Base-by-base conservation (phyloP, 2,329 filamentous ascomycete genomes). In the Talaromyces sp. region DNA sequence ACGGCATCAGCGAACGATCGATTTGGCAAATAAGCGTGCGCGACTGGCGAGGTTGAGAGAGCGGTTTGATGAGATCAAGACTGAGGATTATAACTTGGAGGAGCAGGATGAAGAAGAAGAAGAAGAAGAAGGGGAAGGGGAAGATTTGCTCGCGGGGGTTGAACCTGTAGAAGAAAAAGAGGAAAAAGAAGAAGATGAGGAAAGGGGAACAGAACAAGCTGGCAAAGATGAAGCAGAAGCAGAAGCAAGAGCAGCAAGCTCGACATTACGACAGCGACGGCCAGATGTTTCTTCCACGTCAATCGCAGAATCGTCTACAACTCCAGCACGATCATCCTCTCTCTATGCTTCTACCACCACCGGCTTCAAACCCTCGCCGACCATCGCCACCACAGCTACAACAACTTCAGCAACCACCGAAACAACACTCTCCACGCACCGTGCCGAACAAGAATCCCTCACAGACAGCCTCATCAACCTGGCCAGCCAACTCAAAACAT, bases 391-490 rank as follows among this genome's bases (percentile, higher is more conserved):
- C 30, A 52, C 56, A 4, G n/a, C 64, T 57, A 42, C 64, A 18
- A 31, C 59, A 51, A 56, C 23, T 23, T 23, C 60, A 3, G 52
- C 63, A 54, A 47, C 56, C 52, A 53, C 56, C 56, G 92, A 96
- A 78, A 83, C 87, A 0, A 83, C 92, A 34, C 84, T 96, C 51
- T 86, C 90, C 68, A 84, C 89, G 70, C 87, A 96, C 71, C 89
- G 91, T 59, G 81, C 81, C 59, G 92, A 96, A 77, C 93, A 97
- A 75, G 92, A 96, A 74, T 81, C 84, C 36, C 83, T 98, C 3
- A 94, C 93, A 0, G 83, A 85, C 42, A 93, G 90, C 7, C 87
- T 98, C n/a, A 82, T 96, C 27, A 80, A 84, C 52, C 90, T 97
- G 78, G 93, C 94, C 0, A 80, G 84, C 27, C 85, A 89, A 56